Conservation (phyloP, 2,329 filamentous ascomycete species). For the Xylariaceae sp. region DNA sequence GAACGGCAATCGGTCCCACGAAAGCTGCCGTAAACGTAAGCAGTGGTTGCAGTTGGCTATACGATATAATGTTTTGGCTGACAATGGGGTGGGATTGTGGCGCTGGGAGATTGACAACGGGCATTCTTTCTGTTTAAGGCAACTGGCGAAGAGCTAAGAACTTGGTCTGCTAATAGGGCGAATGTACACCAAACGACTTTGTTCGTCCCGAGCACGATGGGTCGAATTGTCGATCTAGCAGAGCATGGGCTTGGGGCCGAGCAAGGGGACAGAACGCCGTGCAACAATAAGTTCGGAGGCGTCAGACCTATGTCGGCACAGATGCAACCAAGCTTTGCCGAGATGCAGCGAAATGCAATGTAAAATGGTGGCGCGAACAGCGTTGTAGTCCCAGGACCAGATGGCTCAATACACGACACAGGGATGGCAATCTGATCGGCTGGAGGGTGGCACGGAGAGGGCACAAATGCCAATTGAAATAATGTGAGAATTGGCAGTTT, state of each 20-base stretch:
- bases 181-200: conserved; percentile 23
- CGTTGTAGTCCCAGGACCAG: conserved; percentile 14
- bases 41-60: conserved; percentile 25
- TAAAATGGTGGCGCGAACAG: conserved; percentile 15
- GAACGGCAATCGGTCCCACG: conserved; percentile 20
- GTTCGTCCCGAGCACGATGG: conserved; percentile 20
- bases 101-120: conserved; percentile 33
- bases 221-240: conserved; percentile 25
- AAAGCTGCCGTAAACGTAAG: conserved; percentile 16
- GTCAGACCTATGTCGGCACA: conserved; percentile 11
- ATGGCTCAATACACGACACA: conserved; percentile 10
- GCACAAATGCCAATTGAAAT: conserved; percentile 13
- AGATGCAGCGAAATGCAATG: conserved; percentile 11
- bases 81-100: conserved; percentile 28
- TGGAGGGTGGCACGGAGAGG: conserved; percentile 12
- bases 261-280: conserved; percentile 18
- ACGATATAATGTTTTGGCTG: conserved; percentile 26
- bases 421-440: conserved; percentile 14
- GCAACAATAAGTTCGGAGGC: conserved; percentile 11
- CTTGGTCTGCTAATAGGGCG: conserved; percentile 8
- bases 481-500: conserved; percentile 3
- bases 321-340: conserved; percentile 5
- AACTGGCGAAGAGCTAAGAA: conserved; percentile 23
- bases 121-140: conserved; percentile 37
- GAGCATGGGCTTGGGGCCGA: conserved; percentile 18